Conservation (phyloP, 495 filamentous ascomycete genomes). For the Chaetomidium leptoderma region DNA sequence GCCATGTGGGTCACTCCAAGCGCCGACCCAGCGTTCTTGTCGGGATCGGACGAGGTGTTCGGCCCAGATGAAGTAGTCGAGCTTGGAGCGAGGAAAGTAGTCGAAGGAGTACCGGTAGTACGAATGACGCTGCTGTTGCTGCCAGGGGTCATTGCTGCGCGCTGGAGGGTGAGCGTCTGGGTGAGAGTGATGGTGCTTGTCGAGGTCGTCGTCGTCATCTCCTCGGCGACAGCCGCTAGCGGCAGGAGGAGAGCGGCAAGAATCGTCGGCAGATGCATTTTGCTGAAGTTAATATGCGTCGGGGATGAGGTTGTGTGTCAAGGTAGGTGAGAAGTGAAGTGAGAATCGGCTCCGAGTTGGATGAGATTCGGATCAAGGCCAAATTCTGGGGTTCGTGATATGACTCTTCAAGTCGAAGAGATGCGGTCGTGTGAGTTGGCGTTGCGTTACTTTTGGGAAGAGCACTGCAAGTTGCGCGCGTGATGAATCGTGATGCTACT, state of each 20-base stretch:
- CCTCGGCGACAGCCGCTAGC: slow-evolving; percentile 37
- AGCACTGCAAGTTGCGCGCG: slow-evolving; percentile 5
- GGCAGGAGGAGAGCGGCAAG: slow-evolving; percentile 43
- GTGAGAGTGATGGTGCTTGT: slow-evolving; percentile 51
- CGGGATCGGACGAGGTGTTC: slow-evolving; percentile 21
- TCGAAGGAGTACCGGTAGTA: background rate
- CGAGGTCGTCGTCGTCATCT: slow-evolving; percentile 37
- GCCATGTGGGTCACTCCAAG: slow-evolving; percentile 38
- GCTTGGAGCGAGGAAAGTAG: slow-evolving; percentile 16
- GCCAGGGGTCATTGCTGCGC: slow-evolving; percentile 26
- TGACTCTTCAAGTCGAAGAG: background rate
- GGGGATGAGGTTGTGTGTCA: background rate
- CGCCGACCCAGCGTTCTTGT: slow-evolving; percentile 31
- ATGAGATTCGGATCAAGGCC: background rate
- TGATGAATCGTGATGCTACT: slow-evolving; percentile 4
- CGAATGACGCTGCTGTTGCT: slow-evolving; percentile 13
- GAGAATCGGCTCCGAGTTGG: background rate
- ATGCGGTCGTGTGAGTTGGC: background rate
- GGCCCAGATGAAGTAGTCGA: slow-evolving; percentile 18
- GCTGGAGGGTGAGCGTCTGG: slow-evolving; percentile 48
- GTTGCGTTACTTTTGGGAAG: background rate
- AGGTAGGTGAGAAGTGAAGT: background rate
- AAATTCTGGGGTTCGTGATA: background rate
- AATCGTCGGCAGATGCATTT: slow-evolving; percentile 32
- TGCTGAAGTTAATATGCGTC: slow-evolving; percentile 9